Evolutionary conservation across 2,329 filamentous ascomycete genomes (phyloP).

Genomic region (Rutstroemia sydowiana): DNA sequence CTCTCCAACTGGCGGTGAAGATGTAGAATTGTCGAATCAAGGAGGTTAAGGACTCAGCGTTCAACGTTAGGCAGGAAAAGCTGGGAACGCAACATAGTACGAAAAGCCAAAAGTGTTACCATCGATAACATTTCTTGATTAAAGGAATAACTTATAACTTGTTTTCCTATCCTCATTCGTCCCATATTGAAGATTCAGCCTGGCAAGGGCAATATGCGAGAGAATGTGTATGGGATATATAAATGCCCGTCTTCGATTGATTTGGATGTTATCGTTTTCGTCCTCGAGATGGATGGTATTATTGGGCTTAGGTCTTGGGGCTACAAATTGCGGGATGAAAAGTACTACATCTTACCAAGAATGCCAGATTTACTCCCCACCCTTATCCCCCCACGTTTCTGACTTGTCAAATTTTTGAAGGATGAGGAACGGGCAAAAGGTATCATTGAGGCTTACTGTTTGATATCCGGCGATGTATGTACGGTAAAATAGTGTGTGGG

Average conservation of each 20-base stretch:
- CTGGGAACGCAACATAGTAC: slow-evolving; percentile 8
- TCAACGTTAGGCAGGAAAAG: slow-evolving; percentile 6
- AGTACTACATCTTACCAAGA: background rate
- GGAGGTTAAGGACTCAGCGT: background rate
- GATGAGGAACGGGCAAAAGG: background rate
- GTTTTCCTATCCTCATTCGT: background rate
- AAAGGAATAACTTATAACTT: background rate
- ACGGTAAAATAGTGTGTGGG: no score
- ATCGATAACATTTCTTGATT: slow-evolving; percentile 1
- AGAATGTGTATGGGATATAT: no score
- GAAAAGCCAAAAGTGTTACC: background rate
- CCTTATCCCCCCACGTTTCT: slow-evolving; percentile 1
- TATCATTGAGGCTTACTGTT: slow-evolving; percentile 4
- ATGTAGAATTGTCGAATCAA: slow-evolving; percentile 1
- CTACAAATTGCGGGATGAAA: background rate
- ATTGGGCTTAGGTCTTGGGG: no score
- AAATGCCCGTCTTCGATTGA: no score
- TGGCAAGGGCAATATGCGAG: no score
- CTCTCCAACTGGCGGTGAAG: slow-evolving; percentile 6
- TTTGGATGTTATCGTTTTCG: no score
- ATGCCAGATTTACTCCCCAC: background rate
- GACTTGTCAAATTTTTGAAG: slow-evolving; percentile 1
- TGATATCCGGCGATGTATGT: no score
- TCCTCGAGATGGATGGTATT: no score
- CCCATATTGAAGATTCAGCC: background rate